Evolutionary conservation across 2,329 filamentous ascomycete genomes (phyloP), one percentile per base, ranked within the genome.

Genomic region (Aspergillus latus): DNA sequence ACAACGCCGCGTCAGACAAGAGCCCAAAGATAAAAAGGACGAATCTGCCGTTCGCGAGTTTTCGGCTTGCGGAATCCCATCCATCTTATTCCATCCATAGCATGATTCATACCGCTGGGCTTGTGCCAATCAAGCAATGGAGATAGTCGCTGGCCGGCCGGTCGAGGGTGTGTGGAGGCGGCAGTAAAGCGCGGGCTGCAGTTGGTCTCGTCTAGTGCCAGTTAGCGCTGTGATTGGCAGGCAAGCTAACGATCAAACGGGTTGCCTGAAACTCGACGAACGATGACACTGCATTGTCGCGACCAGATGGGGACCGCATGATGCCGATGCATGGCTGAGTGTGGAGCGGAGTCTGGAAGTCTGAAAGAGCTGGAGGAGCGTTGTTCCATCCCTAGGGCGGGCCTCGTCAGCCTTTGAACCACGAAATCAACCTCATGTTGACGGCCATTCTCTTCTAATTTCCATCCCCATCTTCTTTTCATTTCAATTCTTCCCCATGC

Each of bases 201-300:
- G 28, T 34, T 51, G 34, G 49, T 16, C 34, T 39, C 34, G 11
- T 7, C 6, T 42, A 42, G 39, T 21, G 39, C 8, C 39, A 42
- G 39, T 42, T 42, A 21, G 39, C 39, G 39, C 16, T 16, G 15
- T 42, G 48, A 40, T 42, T 49, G 36, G 36, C 36, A 49, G 34
- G 48, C 34, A 28, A 21, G 32, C 47, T 49, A 34, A 28, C 5
- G 34, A 28, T 21, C 34, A 26, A 42, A 29, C n/a, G 21, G 13
- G 34, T 42, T 11, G 30, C 28, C 48, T 49, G 48, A 42, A 49
- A 49, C 48, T 40, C 21, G 48, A 49, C 36, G 21, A 49, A 42
- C 36, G 44, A 30, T 46, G 28, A 10, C n/a, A 26, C 8, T 15
- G 44, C 13, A 42, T 42, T 21, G 21, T 21, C 39, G n/a, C 39